A percentile compares a stretch with the other conserved stretches of the same genome.
These are phyloP conservation scores for Triticum dicoccoides DNA, from an alignment of 176 grass and related monocot species.

Conservation along the genomic window DNA sequence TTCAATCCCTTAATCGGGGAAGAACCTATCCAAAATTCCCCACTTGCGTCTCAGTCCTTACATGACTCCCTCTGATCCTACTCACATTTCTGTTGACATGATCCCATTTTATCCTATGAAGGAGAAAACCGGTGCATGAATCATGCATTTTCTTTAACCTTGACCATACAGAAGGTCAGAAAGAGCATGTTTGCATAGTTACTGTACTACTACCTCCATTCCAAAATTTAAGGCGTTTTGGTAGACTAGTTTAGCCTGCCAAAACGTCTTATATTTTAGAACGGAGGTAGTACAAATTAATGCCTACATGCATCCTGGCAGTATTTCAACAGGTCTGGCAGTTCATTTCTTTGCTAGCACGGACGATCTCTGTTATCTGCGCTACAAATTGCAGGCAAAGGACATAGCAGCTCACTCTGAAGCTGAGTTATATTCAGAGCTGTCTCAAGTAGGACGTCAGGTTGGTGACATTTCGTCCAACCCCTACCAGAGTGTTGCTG, in stretches of 20 bases:
- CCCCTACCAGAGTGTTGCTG: neutral
- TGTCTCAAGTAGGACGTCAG: neutral
- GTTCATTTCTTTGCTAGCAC: neutral
- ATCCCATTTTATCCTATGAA: neutral
- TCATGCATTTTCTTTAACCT: neutral
- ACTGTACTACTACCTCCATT: too few relatives aligned
- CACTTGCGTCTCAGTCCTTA: too few relatives aligned
- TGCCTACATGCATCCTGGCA: neutral
- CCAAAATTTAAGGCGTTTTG: too few relatives aligned
- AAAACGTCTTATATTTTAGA: too few relatives aligned
- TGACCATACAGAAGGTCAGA: neutral
- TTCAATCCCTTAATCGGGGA: too few relatives aligned
- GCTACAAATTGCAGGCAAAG: neutral
- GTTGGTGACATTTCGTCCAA: neutral
- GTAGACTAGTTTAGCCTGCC: too few relatives aligned
- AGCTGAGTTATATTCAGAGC: neutral
- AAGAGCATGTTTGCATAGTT: neutral
- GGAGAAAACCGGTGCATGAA: neutral
- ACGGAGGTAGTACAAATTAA: neutral
- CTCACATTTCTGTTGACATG: neutral
- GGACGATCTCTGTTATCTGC: neutral
- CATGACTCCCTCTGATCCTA: slow-evolving; percentile 8
- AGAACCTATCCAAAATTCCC: too few relatives aligned
- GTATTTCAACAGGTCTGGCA: neutral
- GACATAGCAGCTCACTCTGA: neutral